These are phyloP conservation scores for Leccinum boreale DNA, from an alignment of 768 basidiomycete genomes.

Conservation along the genomic window DNA sequence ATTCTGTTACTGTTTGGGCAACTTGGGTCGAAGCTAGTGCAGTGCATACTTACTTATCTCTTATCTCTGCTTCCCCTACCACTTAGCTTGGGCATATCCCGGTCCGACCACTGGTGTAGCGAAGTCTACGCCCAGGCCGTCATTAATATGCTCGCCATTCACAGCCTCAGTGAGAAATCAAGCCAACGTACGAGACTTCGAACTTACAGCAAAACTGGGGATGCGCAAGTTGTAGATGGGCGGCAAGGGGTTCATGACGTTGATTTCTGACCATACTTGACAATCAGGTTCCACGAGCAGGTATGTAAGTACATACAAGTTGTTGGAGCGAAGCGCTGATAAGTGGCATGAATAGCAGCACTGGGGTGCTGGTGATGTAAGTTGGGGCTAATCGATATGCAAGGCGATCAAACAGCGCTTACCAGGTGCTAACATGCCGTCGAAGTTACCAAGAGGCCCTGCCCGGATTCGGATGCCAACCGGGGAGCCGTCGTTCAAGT, in stretches of 20 bases:
- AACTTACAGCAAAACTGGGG: neutral
- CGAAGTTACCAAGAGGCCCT: neutral
- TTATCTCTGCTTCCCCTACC: neutral
- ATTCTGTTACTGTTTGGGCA: neutral
- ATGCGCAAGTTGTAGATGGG: neutral
- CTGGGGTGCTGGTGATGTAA: neutral
- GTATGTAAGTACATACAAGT: neutral
- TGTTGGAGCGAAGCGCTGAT: neutral
- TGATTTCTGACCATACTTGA: neutral
- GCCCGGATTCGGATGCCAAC: neutral
- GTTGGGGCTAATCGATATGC: neutral
- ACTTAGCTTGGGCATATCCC: neutral
- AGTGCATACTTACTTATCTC: too few species aligned
- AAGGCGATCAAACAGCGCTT: neutral
- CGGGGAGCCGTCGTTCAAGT: neutral
- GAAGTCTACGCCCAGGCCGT: too few species aligned
- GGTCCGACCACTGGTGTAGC: neutral
- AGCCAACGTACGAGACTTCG: neutral
- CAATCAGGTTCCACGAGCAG: neutral
- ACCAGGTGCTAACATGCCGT: neutral
- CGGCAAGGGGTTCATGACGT: neutral
- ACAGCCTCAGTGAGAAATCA: neutral
- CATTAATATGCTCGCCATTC: neutral
- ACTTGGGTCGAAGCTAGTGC: neutral
- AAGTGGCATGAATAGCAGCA: neutral